Evolutionary conservation across 2,329 filamentous ascomycete species (phyloP).

Genomic region (Didymella sp.): DNA sequence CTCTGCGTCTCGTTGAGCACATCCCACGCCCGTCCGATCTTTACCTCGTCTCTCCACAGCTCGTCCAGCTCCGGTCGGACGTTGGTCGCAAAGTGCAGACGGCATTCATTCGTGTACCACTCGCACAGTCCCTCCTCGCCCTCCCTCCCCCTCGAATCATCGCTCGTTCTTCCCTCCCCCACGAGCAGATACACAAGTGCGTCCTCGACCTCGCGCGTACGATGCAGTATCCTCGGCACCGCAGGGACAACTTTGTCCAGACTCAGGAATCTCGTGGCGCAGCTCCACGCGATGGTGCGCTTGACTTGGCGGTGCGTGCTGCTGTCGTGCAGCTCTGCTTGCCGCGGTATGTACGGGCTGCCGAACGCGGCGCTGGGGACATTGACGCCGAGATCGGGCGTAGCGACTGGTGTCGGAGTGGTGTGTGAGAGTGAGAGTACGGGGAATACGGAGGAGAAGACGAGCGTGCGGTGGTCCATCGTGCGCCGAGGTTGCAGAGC

Average conservation of each 20-base stretch:
- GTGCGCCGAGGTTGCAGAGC: conserved; percentile 17
- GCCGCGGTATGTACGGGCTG: conserved; percentile 38
- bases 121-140: conserved; percentile 45
- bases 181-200: conserved; percentile 46
- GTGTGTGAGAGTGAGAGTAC: conserved; percentile 51
- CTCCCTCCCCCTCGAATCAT: conserved; percentile 23
- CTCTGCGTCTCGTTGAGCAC: conserved; percentile 48
- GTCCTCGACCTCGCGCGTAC: conserved; percentile 45
- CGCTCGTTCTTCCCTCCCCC: conserved; percentile 40
- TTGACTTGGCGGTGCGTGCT: conserved; percentile 45
- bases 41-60: conserved; percentile 41
- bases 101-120: conserved; percentile 57
- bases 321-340: conserved; percentile 46
- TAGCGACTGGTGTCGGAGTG: conserved; percentile 54
- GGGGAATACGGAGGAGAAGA: conserved; percentile 57
- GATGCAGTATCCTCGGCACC: conserved; percentile 23
- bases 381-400: conserved; percentile 52
- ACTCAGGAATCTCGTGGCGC: conserved; percentile 54
- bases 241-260: conserved; percentile 39
- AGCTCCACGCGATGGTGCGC: conserved; percentile 55
- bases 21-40: conserved; percentile 36
- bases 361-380: conserved; percentile 52
- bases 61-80: conserved; percentile 39
- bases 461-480: conserved; percentile 46
- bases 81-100: conserved; percentile 50